A percentile compares a stretch with the other conserved stretches of the same genome.
phyloP scores from a whole-genome alignment of 1,284 basidiomycete species.

The Golubevia sp. region DNA sequence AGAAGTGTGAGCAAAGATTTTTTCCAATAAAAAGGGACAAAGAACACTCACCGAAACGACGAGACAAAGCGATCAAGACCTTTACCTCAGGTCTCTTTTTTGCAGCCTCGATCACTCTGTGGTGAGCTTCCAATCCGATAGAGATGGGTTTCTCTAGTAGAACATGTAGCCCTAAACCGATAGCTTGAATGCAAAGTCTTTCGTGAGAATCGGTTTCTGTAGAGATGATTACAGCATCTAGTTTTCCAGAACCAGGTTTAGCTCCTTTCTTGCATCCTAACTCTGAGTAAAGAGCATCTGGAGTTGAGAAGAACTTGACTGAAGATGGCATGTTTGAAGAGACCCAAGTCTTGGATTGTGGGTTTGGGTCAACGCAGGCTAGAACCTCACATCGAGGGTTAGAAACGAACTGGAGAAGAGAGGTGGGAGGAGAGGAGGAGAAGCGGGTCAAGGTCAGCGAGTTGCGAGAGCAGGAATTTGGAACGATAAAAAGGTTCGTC shows the following conservation, averaged over 20 bases:
- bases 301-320: background rate
- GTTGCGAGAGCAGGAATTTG: too few relatives aligned
- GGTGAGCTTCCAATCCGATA: constrained; percentile 33
- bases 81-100: constrained; percentile 35
- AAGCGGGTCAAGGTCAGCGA: too few relatives aligned
- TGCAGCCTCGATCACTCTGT: constrained; percentile 32
- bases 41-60: too few relatives aligned
- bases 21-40: too few relatives aligned
- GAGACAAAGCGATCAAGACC: constrained; percentile 46
- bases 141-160: constrained; percentile 57
- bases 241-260: background rate
- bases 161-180: constrained; percentile 39
- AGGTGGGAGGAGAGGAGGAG: too few relatives aligned
- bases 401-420: background rate
- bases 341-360: background rate
- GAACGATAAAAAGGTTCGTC: too few relatives aligned
- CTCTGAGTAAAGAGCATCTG: background rate
- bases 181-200: constrained; percentile 23
- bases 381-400: background rate
- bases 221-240: constrained; percentile 40
- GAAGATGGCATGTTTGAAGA: background rate
- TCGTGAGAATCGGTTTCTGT: constrained; percentile 33
- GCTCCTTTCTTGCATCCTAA: background rate
- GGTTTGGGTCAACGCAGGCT: constrained; percentile 1
- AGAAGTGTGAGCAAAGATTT: too few relatives aligned